Base-by-base conservation (phyloP, 164 flowering plant genomes). In the Santalum album region DNA sequence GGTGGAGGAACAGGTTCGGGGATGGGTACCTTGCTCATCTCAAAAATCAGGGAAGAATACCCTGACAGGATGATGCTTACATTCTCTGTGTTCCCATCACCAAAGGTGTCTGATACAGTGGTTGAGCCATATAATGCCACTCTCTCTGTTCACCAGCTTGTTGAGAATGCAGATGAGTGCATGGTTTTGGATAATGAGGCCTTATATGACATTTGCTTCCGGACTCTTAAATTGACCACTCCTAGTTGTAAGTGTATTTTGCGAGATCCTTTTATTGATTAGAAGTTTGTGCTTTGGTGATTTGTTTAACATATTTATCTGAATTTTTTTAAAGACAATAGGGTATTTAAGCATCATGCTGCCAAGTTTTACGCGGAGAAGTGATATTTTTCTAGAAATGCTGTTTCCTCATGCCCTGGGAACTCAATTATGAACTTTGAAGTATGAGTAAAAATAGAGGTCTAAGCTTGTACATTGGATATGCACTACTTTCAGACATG, bases 1-100 rank as follows among this genome's bases (percentile, higher is more conserved):
- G 87, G 87, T 53, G 87, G 87, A 42, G 83, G 87, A 49, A 81
- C 86, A 51, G 86, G 86, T 19, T 80, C 85, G 56, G 84, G 84
- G 7, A 79, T 77, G 84, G 85, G 85, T 9, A 80, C 85, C 25
- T 64, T 77, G 63, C 60, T 80, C 18, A 80, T 80, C 50, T 80
- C 85, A 9, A 80, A 80, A 56, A 80, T 80, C 65, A 69, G 81
- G 61, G 84, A 79, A 59, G 84, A 79, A 36, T 80, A 80, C 59
- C 86, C 86, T 38, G 86, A 81, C 26, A 63, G 87, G 53, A 81
- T 81, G 87, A 69, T 81, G 87, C 78, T 81, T 17, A 81, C 87
- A 0, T 81, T 81, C 64, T 81, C 87, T 2, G 86, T 81, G 49
- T 81, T 81, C 63, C 81, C 86, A n/a, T 80, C 82, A 1, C 84